Base-by-base conservation (phyloP, 441 rosid genomes). In the Adansonia gregorii region DNA sequence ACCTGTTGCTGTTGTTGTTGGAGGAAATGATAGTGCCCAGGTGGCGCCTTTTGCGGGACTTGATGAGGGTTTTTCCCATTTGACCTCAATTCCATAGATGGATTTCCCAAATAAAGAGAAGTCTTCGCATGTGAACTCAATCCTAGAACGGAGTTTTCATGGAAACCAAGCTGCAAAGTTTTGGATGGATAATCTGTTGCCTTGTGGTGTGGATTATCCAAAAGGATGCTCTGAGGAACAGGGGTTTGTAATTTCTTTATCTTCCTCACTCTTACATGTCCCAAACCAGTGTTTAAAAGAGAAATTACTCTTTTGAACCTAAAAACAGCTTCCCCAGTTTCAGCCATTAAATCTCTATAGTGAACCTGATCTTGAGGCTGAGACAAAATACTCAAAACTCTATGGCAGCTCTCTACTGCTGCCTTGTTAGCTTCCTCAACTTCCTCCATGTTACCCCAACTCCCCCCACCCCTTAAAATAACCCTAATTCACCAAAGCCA, bases 261-360 rank as follows among this genome's bases (percentile, higher is more conserved):
- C 85, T 89, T 90, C 85, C 97, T 90, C 65, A 94, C 94, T 83
- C 99, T 90, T 4, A 98, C 94, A 88, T 94, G 98, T 80, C 95
- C 97, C 81, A 90, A 88, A 82, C 89, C 85, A 55, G 72, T 82
- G 70, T 91, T 87, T 65, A 95, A 80, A 82, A 95, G 87, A 82
- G 86, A 91, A 84, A 80, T 79, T 68, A 92, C 98, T 84, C 88
- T 91, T 78, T 92, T 92, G 83, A 94, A 92, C 93, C 84, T 89
- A 83, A 73, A 86, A 67, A 94, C 95, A 80, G 97, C 97, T 69
- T 95, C 98, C 71, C 84, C 89, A 77, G 93, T 90, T 78, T 92
- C 94, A 68, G 82, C 83, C 85, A 85, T 87, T 66, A 94, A 84
- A 87, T 84, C 88, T 82, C 80, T 86, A 55, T 80, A 81, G 67